Conservation (phyloP, 2,329 filamentous ascomycete species). For the Capronia americana region DNA sequence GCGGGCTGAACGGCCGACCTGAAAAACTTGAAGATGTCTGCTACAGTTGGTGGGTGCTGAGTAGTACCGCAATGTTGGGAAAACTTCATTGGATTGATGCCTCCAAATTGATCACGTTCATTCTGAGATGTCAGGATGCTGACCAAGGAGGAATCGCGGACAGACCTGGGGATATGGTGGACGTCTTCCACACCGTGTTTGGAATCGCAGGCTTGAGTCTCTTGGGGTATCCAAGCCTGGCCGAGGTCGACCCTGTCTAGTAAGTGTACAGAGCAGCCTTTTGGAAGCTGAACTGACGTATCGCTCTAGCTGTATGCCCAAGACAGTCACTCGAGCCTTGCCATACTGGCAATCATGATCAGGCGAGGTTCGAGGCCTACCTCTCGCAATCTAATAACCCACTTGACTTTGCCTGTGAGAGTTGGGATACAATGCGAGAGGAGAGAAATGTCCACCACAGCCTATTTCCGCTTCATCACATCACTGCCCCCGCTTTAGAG, state of each 20-base stretch:
- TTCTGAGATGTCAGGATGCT: slow-evolving; percentile 84
- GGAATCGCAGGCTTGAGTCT: slow-evolving; percentile 87
- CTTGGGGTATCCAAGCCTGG: slow-evolving; percentile 75
- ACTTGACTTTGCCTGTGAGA: slow-evolving; percentile 59
- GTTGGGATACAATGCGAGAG: slow-evolving; percentile 75
- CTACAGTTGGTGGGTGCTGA: slow-evolving; percentile 99
- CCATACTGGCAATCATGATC: slow-evolving; percentile 34
- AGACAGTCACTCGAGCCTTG: slow-evolving; percentile 64
- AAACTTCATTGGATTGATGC: slow-evolving; percentile 93
- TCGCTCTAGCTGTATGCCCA: slow-evolving; percentile 70
- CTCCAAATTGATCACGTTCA: slow-evolving; percentile 78
- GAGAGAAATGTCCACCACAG: slow-evolving; percentile 51
- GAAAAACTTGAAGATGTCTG: slow-evolving; percentile 97
- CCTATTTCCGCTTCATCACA: slow-evolving; percentile 43
- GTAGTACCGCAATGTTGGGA: slow-evolving; percentile 86
- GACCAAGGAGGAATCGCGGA: slow-evolving; percentile 87
- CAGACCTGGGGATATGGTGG: slow-evolving; percentile 90
- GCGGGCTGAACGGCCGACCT: slow-evolving; percentile 89
- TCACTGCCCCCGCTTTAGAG: slow-evolving; percentile 45
- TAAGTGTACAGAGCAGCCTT: slow-evolving; percentile 50
- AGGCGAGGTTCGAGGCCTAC: slow-evolving; percentile 31
- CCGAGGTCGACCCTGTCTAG: slow-evolving; percentile 88
- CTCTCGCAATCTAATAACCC: slow-evolving; percentile 77
- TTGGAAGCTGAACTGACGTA: slow-evolving; percentile 34
- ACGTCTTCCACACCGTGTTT: slow-evolving; percentile 95